Percentiles rank a stretch among this genome's conserved stretches.
These are phyloP conservation scores for Fagopyrum tataricum DNA, from an alignment of 148 eudicot species.

Conservation along the genomic window DNA sequence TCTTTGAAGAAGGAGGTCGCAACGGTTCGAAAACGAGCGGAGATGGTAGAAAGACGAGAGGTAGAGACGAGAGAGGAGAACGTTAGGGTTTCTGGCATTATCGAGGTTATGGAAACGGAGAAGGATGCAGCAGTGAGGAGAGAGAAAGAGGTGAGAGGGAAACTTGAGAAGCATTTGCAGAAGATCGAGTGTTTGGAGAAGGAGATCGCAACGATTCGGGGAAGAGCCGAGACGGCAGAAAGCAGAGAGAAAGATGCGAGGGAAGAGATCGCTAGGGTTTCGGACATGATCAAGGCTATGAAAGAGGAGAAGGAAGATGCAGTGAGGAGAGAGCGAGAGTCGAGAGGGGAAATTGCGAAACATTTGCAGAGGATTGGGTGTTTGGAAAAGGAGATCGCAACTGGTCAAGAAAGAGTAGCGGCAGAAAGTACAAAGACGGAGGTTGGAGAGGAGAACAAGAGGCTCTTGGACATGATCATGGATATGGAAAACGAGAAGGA, in stretches of 20 bases:
- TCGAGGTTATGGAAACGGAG: not conserved
- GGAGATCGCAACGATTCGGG: not conserved
- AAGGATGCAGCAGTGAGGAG: not conserved
- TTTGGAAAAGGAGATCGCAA: not conserved
- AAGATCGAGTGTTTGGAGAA: not conserved
- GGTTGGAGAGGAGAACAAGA: no score
- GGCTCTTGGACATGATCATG: no score
- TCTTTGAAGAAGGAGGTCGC: not conserved
- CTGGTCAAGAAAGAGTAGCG: not conserved
- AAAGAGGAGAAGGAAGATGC: conserved; percentile 3
- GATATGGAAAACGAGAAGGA: not conserved
- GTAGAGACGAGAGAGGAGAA: not conserved
- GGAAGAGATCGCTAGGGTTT: not conserved
- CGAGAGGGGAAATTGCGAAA: not conserved
- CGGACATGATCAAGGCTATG: not conserved
- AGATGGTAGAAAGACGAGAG: not conserved
- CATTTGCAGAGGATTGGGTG: conserved; percentile 1
- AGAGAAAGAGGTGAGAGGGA: not conserved
- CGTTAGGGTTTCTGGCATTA: not conserved
- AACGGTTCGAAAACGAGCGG: not conserved
- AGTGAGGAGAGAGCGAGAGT: not conserved
- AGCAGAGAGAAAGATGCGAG: not conserved
- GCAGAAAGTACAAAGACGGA: no score
- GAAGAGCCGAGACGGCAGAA: not conserved
- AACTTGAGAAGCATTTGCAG: not conserved